Conservation (phyloP, 106 monocot species). For the Acorus calamus region DNA sequence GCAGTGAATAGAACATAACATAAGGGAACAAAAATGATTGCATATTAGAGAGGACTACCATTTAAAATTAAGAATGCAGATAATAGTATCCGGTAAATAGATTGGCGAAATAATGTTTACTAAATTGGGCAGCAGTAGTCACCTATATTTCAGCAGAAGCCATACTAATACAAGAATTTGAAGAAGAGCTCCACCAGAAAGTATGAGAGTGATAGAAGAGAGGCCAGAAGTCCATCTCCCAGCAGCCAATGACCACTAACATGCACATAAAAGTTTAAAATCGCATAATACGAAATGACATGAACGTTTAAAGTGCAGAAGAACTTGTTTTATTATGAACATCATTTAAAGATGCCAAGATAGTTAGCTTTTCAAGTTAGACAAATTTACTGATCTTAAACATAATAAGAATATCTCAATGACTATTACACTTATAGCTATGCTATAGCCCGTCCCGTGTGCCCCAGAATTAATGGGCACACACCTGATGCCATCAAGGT, state of each 20-base stretch:
- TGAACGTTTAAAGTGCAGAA: background rate
- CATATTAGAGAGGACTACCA: background rate
- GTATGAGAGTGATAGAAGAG: constrained; percentile 52
- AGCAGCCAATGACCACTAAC: constrained; percentile 75
- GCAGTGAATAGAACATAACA: constrained; percentile 11
- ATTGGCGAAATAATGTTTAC: too few relatives aligned
- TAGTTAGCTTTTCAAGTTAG: too few relatives aligned
- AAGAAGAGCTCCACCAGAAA: constrained; percentile 63
- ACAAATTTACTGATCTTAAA: too few relatives aligned
- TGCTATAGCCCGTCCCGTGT: too few relatives aligned
- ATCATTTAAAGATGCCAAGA: too few relatives aligned
- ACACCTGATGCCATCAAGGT: too few relatives aligned
- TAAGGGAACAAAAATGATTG: background rate
- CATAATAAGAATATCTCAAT: too few relatives aligned
- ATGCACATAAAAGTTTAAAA: background rate
- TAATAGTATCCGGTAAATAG: background rate
- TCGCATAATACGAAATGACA: background rate
- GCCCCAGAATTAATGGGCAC: too few relatives aligned
- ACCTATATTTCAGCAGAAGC: constrained; percentile 76
- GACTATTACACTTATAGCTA: too few relatives aligned
- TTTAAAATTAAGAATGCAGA: background rate
- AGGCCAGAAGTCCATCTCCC: constrained; percentile 70
- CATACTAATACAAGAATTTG: constrained; percentile 65
- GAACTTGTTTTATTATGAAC: too few relatives aligned
- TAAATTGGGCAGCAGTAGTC: background rate